Conservation (phyloP, 306 rosid species). For the Dryas alaskensis region DNA sequence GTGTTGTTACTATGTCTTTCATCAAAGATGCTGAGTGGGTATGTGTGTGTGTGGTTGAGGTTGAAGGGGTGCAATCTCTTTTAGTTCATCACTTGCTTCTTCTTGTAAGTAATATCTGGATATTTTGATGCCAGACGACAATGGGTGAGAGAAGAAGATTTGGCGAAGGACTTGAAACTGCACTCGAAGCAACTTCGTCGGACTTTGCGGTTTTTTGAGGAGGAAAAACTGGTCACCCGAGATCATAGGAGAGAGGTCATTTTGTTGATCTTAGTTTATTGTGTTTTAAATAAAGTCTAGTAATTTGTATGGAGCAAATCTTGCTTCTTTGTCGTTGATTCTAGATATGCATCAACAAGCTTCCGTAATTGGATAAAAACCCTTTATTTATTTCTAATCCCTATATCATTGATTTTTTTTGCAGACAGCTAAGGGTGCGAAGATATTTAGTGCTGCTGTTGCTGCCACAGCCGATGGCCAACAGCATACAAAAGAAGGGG, state of each 20-base stretch:
- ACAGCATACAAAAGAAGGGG: conserved; percentile 63
- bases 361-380: background rate
- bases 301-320: background rate
- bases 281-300: background rate
- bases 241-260: conserved; percentile 90
- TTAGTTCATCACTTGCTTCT: conserved; percentile 14
- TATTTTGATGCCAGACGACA: conserved; percentile 53
- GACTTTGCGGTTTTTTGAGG: conserved; percentile 79
- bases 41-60: background rate
- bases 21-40: background rate
- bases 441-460: conserved; percentile 83
- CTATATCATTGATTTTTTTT: conserved; percentile 12
- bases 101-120: background rate
- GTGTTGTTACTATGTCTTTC: background rate
- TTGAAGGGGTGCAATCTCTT: background rate
- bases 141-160: conserved; percentile 97
- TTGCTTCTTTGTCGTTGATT: conserved; percentile 3
- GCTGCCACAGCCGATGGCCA: conserved; percentile 84
- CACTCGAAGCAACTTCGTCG: conserved; percentile 92
- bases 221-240: conserved; percentile 84
- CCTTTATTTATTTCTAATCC: background rate
- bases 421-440: conserved; percentile 95
- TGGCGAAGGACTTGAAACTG: conserved; percentile 91
- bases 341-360: conserved; percentile 1
- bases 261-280: conserved; percentile 14